These are phyloP conservation scores for Chytriomyces sp. DNA, from an alignment of 192 early-diverging fungal genomes.

Conservation along the genomic window DNA sequence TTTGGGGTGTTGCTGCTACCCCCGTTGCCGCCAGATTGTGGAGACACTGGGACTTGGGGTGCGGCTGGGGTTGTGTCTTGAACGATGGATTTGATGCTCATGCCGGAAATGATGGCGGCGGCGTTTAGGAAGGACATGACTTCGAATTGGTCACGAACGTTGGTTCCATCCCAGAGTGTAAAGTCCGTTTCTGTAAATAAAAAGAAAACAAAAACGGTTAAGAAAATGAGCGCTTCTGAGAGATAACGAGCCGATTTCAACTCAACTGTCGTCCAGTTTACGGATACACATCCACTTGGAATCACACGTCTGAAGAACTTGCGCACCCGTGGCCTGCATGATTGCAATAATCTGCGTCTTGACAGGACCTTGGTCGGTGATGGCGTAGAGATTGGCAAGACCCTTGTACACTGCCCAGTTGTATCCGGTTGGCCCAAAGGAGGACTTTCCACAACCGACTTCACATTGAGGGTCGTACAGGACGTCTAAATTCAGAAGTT, in stretches of 20 bases:
- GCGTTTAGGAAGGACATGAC: slow-evolving; percentile 9
- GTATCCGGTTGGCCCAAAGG: slow-evolving; percentile 15
- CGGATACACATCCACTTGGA: slow-evolving; percentile 29
- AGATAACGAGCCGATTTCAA: too few species aligned
- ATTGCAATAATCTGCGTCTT: slow-evolving; percentile 1
- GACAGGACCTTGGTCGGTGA: slow-evolving; percentile 6
- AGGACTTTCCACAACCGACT: neutral
- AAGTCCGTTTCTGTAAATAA: neutral
- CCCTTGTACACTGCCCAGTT: slow-evolving; percentile 32
- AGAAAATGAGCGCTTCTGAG: too few species aligned
- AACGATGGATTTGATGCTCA: neutral
- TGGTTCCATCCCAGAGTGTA: slow-evolving; percentile 26
- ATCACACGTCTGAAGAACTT: slow-evolving; percentile 7
- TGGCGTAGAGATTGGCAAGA: slow-evolving; percentile 16
- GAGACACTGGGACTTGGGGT: neutral
- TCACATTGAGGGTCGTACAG: slow-evolving; percentile 7
- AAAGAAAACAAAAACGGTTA: too few species aligned
- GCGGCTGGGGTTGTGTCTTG: slow-evolving; percentile 7
- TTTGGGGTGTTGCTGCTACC: neutral
- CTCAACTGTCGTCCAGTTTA: neutral
- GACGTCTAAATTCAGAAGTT: neutral
- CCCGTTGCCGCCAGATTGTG: too few species aligned
- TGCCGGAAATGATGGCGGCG: neutral
- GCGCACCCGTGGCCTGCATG: slow-evolving; percentile 6
- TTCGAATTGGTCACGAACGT: slow-evolving; percentile 34